A percentile compares a stretch with the other conserved stretches of the same genome.
Evolutionary conservation across 176 grass and related monocot genomes (phyloP).

Genomic region (Musa schizocarpa): DNA sequence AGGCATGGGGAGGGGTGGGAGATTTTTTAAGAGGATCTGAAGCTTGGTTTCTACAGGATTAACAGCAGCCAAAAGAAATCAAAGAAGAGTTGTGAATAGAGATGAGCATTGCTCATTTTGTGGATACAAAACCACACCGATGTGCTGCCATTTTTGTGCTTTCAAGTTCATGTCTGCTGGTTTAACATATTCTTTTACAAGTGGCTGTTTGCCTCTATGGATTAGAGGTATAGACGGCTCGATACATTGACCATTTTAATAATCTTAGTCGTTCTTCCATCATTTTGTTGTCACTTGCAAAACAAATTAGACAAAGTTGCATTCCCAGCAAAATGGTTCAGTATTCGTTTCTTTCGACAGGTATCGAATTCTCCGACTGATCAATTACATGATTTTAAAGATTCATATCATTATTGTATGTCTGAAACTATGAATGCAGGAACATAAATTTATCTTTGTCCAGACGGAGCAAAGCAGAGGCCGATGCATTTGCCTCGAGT

Average conservation of each 20-base stretch:
- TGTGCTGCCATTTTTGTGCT: not conserved
- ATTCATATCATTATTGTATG: not conserved
- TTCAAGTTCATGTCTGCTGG: not conserved
- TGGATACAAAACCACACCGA: not conserved
- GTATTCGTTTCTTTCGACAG: not conserved
- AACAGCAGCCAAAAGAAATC: constrained; percentile 44
- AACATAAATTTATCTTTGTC: too few species aligned
- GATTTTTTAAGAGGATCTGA: constrained; percentile 94
- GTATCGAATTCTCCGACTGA: not conserved
- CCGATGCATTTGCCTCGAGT: not conserved
- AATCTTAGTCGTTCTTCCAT: not conserved
- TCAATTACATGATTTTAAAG: not conserved
- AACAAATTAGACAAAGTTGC: not conserved
- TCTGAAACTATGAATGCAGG: not conserved
- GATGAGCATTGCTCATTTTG: not conserved
- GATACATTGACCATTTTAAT: not conserved
- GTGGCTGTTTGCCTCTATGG: not conserved
- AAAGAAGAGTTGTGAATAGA: constrained; percentile 13
- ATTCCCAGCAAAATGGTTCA: not conserved
- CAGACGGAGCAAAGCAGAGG: not conserved
- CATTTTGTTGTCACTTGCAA: not conserved
- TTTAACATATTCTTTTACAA: not conserved
- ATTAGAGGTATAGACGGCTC: not conserved
- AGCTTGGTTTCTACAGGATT: constrained; percentile 32
- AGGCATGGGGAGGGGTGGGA: constrained; percentile 79